Evolutionary conservation across 2,329 filamentous ascomycete genomes (phyloP).

Genomic region (Penicillium palitans): DNA sequence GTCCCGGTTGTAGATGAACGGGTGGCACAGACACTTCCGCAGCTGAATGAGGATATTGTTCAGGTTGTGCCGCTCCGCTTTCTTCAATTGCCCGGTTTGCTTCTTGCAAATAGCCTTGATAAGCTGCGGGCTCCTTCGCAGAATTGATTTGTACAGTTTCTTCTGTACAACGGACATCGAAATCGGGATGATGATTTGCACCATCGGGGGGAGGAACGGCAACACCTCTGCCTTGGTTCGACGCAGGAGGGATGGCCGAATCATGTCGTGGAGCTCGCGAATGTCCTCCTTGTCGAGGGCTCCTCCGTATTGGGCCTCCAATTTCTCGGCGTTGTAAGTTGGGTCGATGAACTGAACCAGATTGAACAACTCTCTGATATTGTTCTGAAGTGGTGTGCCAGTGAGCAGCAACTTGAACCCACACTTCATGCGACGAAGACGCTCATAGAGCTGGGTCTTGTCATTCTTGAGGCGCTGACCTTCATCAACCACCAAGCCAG

Average conservation of each 20-base stretch:
- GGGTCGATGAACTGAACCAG: slow-evolving; percentile 91
- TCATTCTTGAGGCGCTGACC: slow-evolving; percentile 96
- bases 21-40: slow-evolving; percentile 91
- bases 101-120: slow-evolving; percentile 80
- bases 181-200: slow-evolving; percentile 93
- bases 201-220: slow-evolving; percentile 88
- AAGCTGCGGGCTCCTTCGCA: slow-evolving; percentile 84
- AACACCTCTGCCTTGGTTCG: slow-evolving; percentile 89
- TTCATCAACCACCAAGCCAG: slow-evolving; percentile 87
- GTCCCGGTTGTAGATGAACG: slow-evolving; percentile 86
- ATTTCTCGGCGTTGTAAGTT: slow-evolving; percentile 63
- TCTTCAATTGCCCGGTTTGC: slow-evolving; percentile 61
- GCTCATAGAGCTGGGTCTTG: slow-evolving; percentile 74
- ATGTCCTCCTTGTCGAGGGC: slow-evolving; percentile 83
- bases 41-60: slow-evolving; percentile 97
- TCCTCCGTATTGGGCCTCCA: slow-evolving; percentile 72
- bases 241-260: slow-evolving; percentile 69
- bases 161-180: slow-evolving; percentile 93
- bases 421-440: slow-evolving; percentile 70
- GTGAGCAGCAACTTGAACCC: slow-evolving; percentile 86
- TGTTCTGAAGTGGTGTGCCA: slow-evolving; percentile 78
- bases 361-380: slow-evolving; percentile 91
- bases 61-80: slow-evolving; percentile 72
- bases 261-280: slow-evolving; percentile 75
- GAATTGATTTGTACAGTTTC: slow-evolving; percentile 89